Conservation (phyloP, 192 early-diverging fungal genomes). For the Coemansia sp. region DNA sequence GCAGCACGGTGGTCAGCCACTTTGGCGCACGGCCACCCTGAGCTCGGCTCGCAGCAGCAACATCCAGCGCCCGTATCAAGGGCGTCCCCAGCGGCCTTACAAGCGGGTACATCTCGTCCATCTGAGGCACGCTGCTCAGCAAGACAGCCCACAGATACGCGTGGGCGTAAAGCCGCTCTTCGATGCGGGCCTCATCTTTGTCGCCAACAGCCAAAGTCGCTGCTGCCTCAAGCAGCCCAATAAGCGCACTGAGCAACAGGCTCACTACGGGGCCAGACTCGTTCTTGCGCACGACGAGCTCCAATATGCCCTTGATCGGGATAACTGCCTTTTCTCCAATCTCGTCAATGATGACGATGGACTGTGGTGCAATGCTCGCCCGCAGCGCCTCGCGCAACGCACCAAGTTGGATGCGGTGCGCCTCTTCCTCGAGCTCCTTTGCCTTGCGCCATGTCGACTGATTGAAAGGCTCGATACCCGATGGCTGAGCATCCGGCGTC, state of each 20-base stretch:
- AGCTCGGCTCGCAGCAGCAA: slow-evolving; percentile 23
- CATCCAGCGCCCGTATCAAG: slow-evolving; percentile 34
- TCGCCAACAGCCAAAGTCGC: not conserved
- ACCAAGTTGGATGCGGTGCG: slow-evolving; percentile 25
- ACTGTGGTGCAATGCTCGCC: slow-evolving; percentile 54
- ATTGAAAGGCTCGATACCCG: slow-evolving; percentile 33
- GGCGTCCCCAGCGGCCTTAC: slow-evolving; percentile 17
- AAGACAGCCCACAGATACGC: slow-evolving; percentile 52
- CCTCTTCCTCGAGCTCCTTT: slow-evolving; percentile 35
- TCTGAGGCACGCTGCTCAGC: slow-evolving; percentile 31
- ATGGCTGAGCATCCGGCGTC: not conserved
- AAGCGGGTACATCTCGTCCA: slow-evolving; percentile 46
- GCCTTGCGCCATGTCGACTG: slow-evolving; percentile 39
- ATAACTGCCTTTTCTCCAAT: slow-evolving; percentile 42
- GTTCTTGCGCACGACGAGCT: slow-evolving; percentile 45
- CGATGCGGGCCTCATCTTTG: slow-evolving; percentile 8
- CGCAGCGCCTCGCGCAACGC: slow-evolving; percentile 57
- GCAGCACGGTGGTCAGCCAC: slow-evolving; percentile 44
- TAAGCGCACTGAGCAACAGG: slow-evolving; percentile 43
- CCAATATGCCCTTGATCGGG: slow-evolving; percentile 36
- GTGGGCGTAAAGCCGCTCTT: slow-evolving; percentile 47
- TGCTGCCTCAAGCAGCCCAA: slow-evolving; percentile 28
- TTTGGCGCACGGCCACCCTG: slow-evolving; percentile 21
- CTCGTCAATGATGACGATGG: slow-evolving; percentile 39
- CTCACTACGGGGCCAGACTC: slow-evolving; percentile 21